phyloP scores from a whole-genome alignment of 176 grass and related monocot genomes.

The Paspalum notatum region DNA sequence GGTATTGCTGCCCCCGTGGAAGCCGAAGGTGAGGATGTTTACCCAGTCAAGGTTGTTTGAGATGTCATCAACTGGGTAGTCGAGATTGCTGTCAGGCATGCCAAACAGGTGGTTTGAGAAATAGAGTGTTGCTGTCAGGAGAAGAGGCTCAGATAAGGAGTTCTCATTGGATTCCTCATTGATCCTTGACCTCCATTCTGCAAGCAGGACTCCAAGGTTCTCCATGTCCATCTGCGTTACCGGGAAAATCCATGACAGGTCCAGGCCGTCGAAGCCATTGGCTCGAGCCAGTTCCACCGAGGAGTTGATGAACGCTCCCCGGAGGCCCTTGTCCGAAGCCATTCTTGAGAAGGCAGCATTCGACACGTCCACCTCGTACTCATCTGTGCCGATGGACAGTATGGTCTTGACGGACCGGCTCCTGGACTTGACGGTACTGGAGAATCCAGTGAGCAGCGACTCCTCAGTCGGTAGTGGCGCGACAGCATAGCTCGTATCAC shows the following conservation, averaged over 20 bases:
- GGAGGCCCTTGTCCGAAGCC: constrained; percentile 39
- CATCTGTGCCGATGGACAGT: constrained; percentile 49
- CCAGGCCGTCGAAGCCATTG: constrained; percentile 70
- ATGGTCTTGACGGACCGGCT: constrained; percentile 58
- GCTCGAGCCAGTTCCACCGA: constrained; percentile 49
- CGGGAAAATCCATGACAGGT: constrained; percentile 70
- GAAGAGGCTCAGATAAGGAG: constrained; percentile 46
- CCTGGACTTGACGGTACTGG: constrained; percentile 48
- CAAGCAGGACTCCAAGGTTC: constrained; percentile 57
- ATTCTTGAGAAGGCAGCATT: constrained; percentile 68
- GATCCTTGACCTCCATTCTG: constrained; percentile 63
- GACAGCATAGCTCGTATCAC: constrained; percentile 33
- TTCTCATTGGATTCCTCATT: constrained; percentile 37
- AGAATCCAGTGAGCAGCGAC: constrained; percentile 42
- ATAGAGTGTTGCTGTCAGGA: constrained; percentile 64
- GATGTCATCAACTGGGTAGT: constrained; percentile 66
- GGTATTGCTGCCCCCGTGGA: constrained; percentile 53
- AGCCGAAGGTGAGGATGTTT: constrained; percentile 63
- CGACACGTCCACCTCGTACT: constrained; percentile 12
- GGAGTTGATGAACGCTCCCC: constrained; percentile 61
- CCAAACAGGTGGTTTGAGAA: constrained; percentile 82
- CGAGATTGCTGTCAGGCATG: constrained; percentile 44
- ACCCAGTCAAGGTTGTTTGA: constrained; percentile 62
- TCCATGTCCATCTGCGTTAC: constrained; percentile 53
- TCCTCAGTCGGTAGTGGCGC: constrained; percentile 27